Base-by-base conservation (phyloP, 345 rosid genomes). In the Erysimum cheiranthoides region DNA sequence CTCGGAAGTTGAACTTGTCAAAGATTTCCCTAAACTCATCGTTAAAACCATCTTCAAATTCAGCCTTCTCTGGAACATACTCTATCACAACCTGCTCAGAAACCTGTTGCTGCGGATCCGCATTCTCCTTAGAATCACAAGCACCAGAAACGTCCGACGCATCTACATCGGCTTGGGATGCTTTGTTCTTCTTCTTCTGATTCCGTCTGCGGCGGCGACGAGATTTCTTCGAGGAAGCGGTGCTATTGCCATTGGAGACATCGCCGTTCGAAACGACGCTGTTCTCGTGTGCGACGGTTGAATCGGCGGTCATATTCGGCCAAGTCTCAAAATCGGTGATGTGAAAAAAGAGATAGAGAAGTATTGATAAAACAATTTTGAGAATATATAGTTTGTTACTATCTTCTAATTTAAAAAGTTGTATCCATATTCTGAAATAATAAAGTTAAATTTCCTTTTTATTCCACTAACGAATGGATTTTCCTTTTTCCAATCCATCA, bases 151-250 rank as follows among this genome's bases (percentile, higher is more conserved):
- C 89, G 34, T 78, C 84, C 46, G 51, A 25, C 30, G 28, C 84
- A 30, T 56, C 86, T 18, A 68, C 76, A 49, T 83, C 85, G 34
- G 76, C 60, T 30, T 56, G 61, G 7, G 63, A 36, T 27, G 27
- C 72, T 58, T 46, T 76, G 71, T 84, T 87, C 72, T 78, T 86
- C 89, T 92, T 92, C 88, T 92, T 92, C 85, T 92, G 97, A 86
- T 92, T 92, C 71, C 96, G 92, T 62, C 96, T 70, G 49, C 97
- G 86, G 61, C 93, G 96, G 14, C 97, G 97, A 16, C 96, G 84
- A 8, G 87, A 79, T 75, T 87, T 87, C 75, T 81, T 90, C 32
- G 82, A 66, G 61, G 80, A 50, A 27, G 68, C 28, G 49, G 21
- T 31, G 70, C 50, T 75, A 46, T 78, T 42, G 65, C 62, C 78